A percentile compares a stretch with the other conserved stretches of the same genome.
These are phyloP conservation scores for Chloris gayana DNA, from an alignment of 176 grass and related monocot species.

Conservation along the genomic window DNA sequence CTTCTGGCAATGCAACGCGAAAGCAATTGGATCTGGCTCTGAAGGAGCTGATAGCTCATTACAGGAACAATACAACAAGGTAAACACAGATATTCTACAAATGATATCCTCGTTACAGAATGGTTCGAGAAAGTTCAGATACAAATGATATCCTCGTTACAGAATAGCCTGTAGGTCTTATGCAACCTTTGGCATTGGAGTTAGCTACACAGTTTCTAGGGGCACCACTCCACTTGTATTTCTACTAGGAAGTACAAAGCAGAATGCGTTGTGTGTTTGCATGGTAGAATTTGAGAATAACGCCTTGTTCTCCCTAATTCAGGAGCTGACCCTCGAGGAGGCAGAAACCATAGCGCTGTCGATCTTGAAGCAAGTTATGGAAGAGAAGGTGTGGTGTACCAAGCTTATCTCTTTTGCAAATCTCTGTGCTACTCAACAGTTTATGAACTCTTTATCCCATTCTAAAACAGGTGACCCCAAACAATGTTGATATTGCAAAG, in stretches of 20 bases:
- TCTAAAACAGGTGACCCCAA: conserved; percentile 66
- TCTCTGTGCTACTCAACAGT: background rate
- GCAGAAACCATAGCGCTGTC: conserved; percentile 91
- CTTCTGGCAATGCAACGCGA: conserved; percentile 95
- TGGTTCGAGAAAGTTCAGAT: background rate
- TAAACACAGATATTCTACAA: conserved; percentile 11
- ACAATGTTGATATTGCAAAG: conserved; percentile 84
- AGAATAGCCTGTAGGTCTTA: background rate
- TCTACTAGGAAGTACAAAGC: no score
- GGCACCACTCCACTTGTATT: background rate
- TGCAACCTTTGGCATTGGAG: background rate
- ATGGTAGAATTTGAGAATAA: conserved; percentile 8
- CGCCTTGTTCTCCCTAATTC: conserved; percentile 10
- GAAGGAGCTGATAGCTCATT: conserved; percentile 98
- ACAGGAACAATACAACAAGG: conserved; percentile 97
- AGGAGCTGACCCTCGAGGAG: conserved; percentile 85
- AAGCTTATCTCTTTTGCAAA: background rate
- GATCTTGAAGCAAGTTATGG: conserved; percentile 97
- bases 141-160: background rate
- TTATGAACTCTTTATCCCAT: background rate
- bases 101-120: background rate
- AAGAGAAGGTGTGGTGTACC: conserved; percentile 68
- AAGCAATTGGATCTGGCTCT: conserved; percentile 95
- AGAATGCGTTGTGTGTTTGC: background rate
- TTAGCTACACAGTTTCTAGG: background rate